Base-by-base conservation (phyloP, 805 yeast species). In the Pichia eremophila region DNA sequence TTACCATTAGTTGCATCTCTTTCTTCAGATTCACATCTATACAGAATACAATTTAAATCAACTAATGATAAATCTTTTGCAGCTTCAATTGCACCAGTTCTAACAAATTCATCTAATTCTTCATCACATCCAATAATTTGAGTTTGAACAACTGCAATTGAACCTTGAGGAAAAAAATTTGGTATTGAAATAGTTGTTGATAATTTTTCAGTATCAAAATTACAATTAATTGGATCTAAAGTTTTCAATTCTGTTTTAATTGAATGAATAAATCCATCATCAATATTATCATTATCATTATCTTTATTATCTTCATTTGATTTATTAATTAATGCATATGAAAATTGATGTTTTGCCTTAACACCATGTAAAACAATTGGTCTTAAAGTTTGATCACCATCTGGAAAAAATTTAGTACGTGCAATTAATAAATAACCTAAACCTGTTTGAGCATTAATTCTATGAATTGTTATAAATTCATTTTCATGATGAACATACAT, bases 401-500 rank as follows among this genome's bases (percentile, higher is more conserved):
- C 77, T 28, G 62, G 54, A 41, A 60, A 55, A 56, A 93, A 93
- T 60, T 87, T 88, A 2, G 93, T 79, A 60, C 96, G 77, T 0
- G 96, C 95, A 57, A 91, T 76, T 57, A 93, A 70, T 56, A 85
- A 88, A 78, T 85, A 86, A 2, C 99, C 99, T 49, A 75, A 74
- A 2, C 98, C 98, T 2, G 88, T 80, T 53, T 79, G 75, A 0
- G 95, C 83, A 61, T 87, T 86, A 28, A 81, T 76, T 55, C 98
- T 72, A 63, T 91, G 97, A 46, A 91, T 80, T 0, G 97, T 90
- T 49, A 91, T 86, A 63, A 75, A 91, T 63, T 90, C 95, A 14
- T 86, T 96, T 53, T 89, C 95, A 58, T 86, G 96, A 60, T 91
- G 97, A 39, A 91, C 85, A 62, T 86, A 91, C 85, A 86, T 88